Base-by-base conservation (phyloP, 2,329 filamentous ascomycete genomes). In the Fusarium burgessii region DNA sequence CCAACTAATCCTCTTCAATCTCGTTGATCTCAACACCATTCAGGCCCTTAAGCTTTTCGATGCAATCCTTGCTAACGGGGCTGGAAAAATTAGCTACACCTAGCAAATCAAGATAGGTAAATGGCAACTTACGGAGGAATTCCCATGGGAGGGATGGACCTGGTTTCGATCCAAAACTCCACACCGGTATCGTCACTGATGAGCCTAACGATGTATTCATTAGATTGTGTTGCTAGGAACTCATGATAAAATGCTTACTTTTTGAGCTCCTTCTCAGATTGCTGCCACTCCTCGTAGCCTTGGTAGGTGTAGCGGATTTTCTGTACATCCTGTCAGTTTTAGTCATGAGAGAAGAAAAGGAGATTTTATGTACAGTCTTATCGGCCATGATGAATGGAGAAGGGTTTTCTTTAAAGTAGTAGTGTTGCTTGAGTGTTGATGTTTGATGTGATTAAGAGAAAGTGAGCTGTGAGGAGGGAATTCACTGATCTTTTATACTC, bases 71-170 rank as follows among this genome's bases (percentile, higher is more conserved):
- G 6, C 6, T 32, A 13, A 58, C 33, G 2, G 43, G 55, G 3
- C 55, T 58, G 29, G 3, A 4, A 5, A 4, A 11, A 12, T 51
- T 5, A 58, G 25, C 8, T 17, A 8, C 5, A n/a, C 2, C 3
- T 9, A 1, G 2, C 0, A 20, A 40, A 20, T 3, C 3, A 3
- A 25, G 17, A 10, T 17, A 2, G 1, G 10, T 7, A 4, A 1
- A 20, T 12, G 29, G 7, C 1, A 3, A 51, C 55, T 17, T 18
- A 58, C 55, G 55, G 55, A 7, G 55, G 33, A 2, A 40, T 25
- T 8, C 55, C 55, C 7, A 58, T 51, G 12, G 55, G 55, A 33
- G 55, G 55, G 1, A 51, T 29, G 2, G 55, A 52, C 7, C 33
- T 51, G 7, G 55, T 58, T 17, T 58, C 55, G 13, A 40, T n/a